These are phyloP conservation scores for Pelargonium nanum DNA, from an alignment of 345 rosid species.

Conservation along the genomic window DNA sequence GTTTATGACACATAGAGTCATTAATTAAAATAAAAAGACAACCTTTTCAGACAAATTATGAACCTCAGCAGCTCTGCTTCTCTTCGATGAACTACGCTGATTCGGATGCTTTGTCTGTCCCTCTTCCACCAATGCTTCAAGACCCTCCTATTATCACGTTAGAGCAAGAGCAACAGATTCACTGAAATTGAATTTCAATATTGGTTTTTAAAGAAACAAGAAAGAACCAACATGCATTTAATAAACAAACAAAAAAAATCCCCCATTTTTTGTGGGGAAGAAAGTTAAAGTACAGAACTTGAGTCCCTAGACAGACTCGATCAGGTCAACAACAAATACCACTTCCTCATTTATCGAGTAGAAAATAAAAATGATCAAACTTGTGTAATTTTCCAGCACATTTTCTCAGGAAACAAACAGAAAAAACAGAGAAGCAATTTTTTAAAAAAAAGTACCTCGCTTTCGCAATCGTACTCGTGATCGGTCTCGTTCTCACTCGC, in stretches of 20 bases:
- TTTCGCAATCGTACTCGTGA: conserved; percentile 55
- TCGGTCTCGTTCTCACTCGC: conserved; percentile 51
- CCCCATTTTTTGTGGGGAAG: background rate
- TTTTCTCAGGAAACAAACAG: conserved; percentile 6
- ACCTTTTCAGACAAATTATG: conserved; percentile 98
- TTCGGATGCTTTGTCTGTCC: conserved; percentile 33
- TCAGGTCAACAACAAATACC: background rate
- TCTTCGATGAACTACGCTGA: conserved; percentile 57
- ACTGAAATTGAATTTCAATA: too few relatives aligned
- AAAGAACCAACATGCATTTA: too few relatives aligned
- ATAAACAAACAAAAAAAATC: too few relatives aligned
- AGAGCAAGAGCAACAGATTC: too few relatives aligned
- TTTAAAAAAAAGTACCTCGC: conserved; percentile 46
- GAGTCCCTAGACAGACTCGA: conserved; percentile 2
- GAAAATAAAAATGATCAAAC: background rate
- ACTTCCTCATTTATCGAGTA: background rate
- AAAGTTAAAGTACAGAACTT: background rate
- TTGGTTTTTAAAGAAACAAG: background rate
- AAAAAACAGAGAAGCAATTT: background rate
- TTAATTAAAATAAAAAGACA: background rate
- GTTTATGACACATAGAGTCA: too few relatives aligned
- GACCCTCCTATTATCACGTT: conserved; percentile 46
- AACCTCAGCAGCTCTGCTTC: conserved; percentile 94
- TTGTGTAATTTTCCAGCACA: background rate
- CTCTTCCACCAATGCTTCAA: conserved; percentile 51